Conservation (phyloP, 805 yeast species). For the Candida dajiaensis region DNA sequence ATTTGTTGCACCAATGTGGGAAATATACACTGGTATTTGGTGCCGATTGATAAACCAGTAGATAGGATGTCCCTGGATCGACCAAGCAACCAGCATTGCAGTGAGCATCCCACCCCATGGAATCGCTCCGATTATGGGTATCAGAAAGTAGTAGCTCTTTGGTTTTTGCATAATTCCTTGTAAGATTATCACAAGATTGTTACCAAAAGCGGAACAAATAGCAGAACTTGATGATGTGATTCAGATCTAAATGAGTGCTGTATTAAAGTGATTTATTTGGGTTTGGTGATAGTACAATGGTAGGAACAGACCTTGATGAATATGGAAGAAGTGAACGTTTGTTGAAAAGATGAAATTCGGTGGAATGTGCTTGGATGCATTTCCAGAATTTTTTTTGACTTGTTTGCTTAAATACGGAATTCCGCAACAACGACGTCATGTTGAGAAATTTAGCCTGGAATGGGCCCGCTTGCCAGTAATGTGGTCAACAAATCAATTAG, state of each 20-base stretch:
- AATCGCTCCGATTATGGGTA: slow-evolving; percentile 61
- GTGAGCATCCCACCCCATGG: slow-evolving; percentile 93
- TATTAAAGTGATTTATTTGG: too few relatives aligned
- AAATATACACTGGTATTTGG: slow-evolving; percentile 61
- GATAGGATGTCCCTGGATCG: slow-evolving; percentile 70
- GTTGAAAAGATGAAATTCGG: too few relatives aligned
- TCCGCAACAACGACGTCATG: neutral
- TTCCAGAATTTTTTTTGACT: neutral
- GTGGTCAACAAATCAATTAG: too few relatives aligned
- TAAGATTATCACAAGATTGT: neutral
- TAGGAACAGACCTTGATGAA: too few relatives aligned
- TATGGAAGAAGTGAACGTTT: too few relatives aligned
- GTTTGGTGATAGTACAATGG: too few relatives aligned
- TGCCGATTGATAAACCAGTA: slow-evolving; percentile 46
- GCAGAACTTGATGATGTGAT: too few relatives aligned
- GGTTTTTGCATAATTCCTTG: neutral
- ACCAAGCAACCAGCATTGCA: slow-evolving; percentile 75
- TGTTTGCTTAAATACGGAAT: neutral
- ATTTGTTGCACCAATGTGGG: slow-evolving; percentile 85
- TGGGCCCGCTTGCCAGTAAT: too few relatives aligned
- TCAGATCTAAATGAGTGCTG: too few relatives aligned
- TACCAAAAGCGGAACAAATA: too few relatives aligned
- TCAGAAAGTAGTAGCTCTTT: slow-evolving; percentile 39
- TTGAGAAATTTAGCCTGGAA: neutral
- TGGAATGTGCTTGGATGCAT: too few relatives aligned